Conservation (phyloP, 2,329 filamentous ascomycete genomes). For the Annulohypoxylon truncatum region DNA sequence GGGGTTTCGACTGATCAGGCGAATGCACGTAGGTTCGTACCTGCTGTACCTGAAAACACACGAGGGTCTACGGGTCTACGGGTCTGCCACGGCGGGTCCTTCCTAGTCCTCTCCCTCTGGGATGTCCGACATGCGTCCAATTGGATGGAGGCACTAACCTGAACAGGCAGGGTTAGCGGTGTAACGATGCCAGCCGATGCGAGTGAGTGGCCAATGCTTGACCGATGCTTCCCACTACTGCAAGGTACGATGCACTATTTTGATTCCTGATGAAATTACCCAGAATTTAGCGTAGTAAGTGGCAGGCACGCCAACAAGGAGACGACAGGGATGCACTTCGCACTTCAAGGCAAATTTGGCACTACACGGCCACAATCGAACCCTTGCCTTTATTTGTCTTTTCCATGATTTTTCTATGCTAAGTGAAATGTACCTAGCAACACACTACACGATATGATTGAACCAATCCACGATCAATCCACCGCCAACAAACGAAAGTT, state of each 20-base stretch:
- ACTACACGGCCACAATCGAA: slow-evolving; percentile 1
- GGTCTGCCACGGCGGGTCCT: slow-evolving; percentile 26
- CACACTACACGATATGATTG: slow-evolving; percentile 1
- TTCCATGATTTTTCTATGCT: slow-evolving; percentile 1
- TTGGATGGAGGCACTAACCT: slow-evolving; percentile 11
- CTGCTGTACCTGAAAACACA: slow-evolving; percentile 2
- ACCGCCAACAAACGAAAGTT: slow-evolving; percentile 4
- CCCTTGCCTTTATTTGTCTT: slow-evolving; percentile 2
- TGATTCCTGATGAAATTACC: slow-evolving; percentile 38
- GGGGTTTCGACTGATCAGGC: slow-evolving; percentile 1
- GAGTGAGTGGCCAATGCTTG: slow-evolving; percentile 37
- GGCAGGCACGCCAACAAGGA: slow-evolving; percentile 1
- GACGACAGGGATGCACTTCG: slow-evolving; percentile 12
- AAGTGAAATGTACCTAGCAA: background rate
- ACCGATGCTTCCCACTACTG: slow-evolving; percentile 34
- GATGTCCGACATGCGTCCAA: slow-evolving; percentile 27
- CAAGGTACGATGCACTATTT: slow-evolving; percentile 43
- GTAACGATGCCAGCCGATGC: slow-evolving; percentile 18
- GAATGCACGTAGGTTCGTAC: background rate
- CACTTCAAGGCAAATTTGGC: slow-evolving; percentile 3
- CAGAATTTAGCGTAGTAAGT: slow-evolving; percentile 33
- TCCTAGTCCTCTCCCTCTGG: slow-evolving; percentile 15
- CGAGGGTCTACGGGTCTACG: slow-evolving; percentile 20
- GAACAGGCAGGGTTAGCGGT: slow-evolving; percentile 25
- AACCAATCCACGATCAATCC: slow-evolving; percentile 1